Base-by-base conservation (phyloP, 108 stramenopile genomes). In the Cyclotella cryptica region DNA sequence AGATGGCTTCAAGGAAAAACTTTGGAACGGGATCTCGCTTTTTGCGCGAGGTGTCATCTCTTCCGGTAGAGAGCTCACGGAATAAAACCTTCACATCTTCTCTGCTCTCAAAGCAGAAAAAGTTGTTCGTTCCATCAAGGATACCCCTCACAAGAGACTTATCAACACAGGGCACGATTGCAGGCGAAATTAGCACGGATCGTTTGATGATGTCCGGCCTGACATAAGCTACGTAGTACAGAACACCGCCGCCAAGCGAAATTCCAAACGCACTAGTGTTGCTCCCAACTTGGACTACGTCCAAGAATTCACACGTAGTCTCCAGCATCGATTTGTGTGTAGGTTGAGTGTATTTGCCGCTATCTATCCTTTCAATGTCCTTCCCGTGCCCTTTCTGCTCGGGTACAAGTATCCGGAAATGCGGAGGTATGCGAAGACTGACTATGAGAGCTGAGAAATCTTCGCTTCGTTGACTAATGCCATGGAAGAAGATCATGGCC, bases 171-270 rank as follows among this genome's bases (percentile, higher is more conserved):
- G 42, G 17, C 18, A 44, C 53, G n/a, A 71, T 71, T 19, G 70
- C 70, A 44, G 70, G 70, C 43, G 70, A 71, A 6, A 71, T 55
- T 55, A 71, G 42, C 13, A 71, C 70, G 6, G 70, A 28, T 44
- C 70, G 29, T 60, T 71, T 57, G 58, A 71, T 71, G 43, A 71
- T 59, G 24, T 71, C 70, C 42, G 70, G 58, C 24, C 70, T 35
- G 17, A 30, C 43, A 19, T 71, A 39, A 11, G 43, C 53, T n/a
- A 71, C 17, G 26, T 71, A 71, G 19, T 71, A 71, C 24, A 55
- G 43, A 19, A 58, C 70, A 26, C 40, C 70, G 19, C 58, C 70
- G 43, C 70, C 70, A 22, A 71, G 70, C 57, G 57, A 58, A 40
- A 71, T 71, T 15, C 58, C 58, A 29, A 71, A 71, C 22, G 49